phyloP scores from a whole-genome alignment of 1,284 basidiomycete species.

The Malassezia sp. region DNA sequence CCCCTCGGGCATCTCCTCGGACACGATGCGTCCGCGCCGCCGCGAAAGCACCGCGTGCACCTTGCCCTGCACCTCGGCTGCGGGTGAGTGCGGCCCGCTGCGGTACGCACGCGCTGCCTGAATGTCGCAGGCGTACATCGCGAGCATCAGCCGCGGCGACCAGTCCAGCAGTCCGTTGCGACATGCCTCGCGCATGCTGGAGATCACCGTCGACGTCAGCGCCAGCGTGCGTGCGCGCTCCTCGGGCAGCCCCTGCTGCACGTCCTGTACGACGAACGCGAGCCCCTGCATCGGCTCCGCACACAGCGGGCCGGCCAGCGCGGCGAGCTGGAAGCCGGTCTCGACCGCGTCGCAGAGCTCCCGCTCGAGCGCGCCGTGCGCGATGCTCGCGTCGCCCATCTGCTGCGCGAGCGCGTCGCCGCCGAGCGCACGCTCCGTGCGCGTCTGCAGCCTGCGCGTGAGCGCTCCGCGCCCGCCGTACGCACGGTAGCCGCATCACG shows the following conservation, averaged over 20 bases:
- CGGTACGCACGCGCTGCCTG: constrained; percentile 81
- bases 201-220: constrained; percentile 76
- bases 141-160: constrained; percentile 91
- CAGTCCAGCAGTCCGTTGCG: constrained; percentile 82
- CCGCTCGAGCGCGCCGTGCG: constrained; percentile 8
- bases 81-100: too few species aligned
- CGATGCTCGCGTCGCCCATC: constrained; percentile 14
- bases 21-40: constrained; percentile 77
- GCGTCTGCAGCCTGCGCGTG: constrained; percentile 11
- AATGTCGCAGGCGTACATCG: constrained; percentile 98
- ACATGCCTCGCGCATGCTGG: constrained; percentile 76
- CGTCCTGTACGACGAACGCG: constrained; percentile 73
- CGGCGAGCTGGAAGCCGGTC: constrained; percentile 87
- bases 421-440: constrained; percentile 19
- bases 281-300: constrained; percentile 88
- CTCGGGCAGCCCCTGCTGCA: constrained; percentile 58
- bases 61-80: constrained; percentile 92
- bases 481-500: constrained; percentile 6
- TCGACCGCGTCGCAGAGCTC: constrained; percentile 55
- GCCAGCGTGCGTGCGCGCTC: constrained; percentile 54
- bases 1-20: constrained; percentile 98
- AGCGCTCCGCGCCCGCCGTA: background rate
- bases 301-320: constrained; percentile 84
- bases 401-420: constrained; percentile 5
- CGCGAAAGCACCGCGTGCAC: constrained; percentile 90